Conservation (phyloP, 352 stramenopile genomes). For the Phytopythium chamaehyphon region DNA sequence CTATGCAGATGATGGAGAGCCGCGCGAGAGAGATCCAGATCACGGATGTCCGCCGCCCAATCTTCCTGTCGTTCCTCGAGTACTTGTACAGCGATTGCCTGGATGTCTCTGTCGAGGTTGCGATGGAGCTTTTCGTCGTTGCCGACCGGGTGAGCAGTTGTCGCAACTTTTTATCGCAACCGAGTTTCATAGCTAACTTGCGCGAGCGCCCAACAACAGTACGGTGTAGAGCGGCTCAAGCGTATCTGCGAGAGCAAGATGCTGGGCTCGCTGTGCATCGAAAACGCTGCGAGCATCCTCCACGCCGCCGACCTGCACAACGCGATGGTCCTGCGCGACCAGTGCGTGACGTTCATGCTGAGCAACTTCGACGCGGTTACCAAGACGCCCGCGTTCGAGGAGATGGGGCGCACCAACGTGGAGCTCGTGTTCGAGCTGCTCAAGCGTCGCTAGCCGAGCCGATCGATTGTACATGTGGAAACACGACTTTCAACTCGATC, state of each 20-base stretch:
- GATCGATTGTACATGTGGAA: not conserved
- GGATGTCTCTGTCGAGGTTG: slow-evolving; percentile 88
- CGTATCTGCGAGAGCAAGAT: slow-evolving; percentile 96
- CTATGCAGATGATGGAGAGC: slow-evolving; percentile 86
- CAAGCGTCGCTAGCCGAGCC: slow-evolving; percentile 54
- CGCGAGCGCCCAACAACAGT: slow-evolving; percentile 27
- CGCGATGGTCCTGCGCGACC: slow-evolving; percentile 88
- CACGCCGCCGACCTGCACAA: slow-evolving; percentile 96
- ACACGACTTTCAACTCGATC: slow-evolving; percentile 2
- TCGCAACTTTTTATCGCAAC: too few relatives aligned
- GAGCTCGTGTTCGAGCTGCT: slow-evolving; percentile 98
- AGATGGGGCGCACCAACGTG: slow-evolving; percentile 98
- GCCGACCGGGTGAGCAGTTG: slow-evolving; percentile 65
- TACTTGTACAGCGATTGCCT: slow-evolving; percentile 97
- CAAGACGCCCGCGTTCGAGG: slow-evolving; percentile 96
- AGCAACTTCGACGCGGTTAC: slow-evolving; percentile 97
- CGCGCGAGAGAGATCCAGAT: slow-evolving; percentile 89
- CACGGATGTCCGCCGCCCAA: slow-evolving; percentile 86
- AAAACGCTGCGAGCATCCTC: slow-evolving; percentile 96
- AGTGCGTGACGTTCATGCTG: slow-evolving; percentile 96
- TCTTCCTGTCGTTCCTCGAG: slow-evolving; percentile 94
- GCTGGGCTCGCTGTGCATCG: slow-evolving; percentile 92
- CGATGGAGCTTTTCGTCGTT: slow-evolving; percentile 94
- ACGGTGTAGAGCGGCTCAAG: slow-evolving; percentile 85
- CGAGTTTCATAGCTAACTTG: not conserved